phyloP scores from a whole-genome alignment of 306 rosid species.

The Rosa chinensis region DNA sequence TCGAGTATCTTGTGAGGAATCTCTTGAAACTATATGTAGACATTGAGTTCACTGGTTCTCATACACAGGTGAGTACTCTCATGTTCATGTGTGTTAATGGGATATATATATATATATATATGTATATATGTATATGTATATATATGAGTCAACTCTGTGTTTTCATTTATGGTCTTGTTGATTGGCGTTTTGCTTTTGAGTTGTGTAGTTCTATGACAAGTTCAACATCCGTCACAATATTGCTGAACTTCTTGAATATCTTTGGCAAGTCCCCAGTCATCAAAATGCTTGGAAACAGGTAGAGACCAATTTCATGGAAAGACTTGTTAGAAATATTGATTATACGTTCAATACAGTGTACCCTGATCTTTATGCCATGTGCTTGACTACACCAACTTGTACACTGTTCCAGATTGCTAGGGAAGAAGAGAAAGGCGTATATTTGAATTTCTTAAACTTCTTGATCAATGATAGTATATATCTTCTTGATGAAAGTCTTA shows the following conservation, averaged over 20 bases:
- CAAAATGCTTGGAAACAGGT: slow-evolving; percentile 99
- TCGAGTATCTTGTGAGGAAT: slow-evolving; percentile 91
- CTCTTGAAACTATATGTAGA: slow-evolving; percentile 96
- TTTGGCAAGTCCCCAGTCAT: slow-evolving; percentile 99
- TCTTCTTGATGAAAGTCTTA: slow-evolving; percentile 96
- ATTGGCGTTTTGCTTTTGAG: slow-evolving; percentile 29
- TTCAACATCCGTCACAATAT: slow-evolving; percentile 97
- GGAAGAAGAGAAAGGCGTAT: slow-evolving; percentile 98
- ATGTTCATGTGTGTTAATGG: background rate
- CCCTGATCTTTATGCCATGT: background rate
- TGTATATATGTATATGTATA: background rate
- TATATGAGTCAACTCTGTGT: background rate
- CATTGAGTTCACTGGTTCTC: slow-evolving; percentile 99
- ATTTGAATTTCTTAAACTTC: slow-evolving; percentile 94
- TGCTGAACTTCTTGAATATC: slow-evolving; percentile 97
- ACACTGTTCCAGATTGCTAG: slow-evolving; percentile 81
- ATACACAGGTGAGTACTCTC: slow-evolving; percentile 66
- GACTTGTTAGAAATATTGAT: background rate
- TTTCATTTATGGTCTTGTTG: slow-evolving; percentile 22
- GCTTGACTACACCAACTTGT: slow-evolving; percentile 16
- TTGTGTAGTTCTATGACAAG: slow-evolving; percentile 91
- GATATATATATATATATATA: background rate
- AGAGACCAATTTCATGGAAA: slow-evolving; percentile 8
- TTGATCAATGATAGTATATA: slow-evolving; percentile 93
- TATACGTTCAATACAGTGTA: background rate